A percentile compares a stretch with the other conserved stretches of the same genome.
phyloP scores from a whole-genome alignment of 2,329 filamentous ascomycete species.

The Hawksworthiomyces lignivorus region DNA sequence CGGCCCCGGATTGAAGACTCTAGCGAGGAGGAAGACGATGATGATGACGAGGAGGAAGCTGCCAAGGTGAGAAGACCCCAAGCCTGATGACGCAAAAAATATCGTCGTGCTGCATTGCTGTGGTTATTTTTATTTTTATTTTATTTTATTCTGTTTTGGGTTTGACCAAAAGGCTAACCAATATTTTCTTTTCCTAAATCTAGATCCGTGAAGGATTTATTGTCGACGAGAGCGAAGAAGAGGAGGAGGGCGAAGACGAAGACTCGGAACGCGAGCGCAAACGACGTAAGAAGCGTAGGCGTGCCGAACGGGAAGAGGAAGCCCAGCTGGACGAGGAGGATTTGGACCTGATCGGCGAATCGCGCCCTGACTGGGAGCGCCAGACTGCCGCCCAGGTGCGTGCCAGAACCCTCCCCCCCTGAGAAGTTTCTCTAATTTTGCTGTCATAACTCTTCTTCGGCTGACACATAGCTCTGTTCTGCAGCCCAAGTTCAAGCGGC shows the following conservation, averaged over 20 bases:
- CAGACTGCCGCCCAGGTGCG: conserved; percentile 63
- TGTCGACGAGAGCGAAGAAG: conserved; percentile 82
- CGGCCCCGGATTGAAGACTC: conserved; percentile 61
- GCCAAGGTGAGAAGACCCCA: conserved; percentile 49
- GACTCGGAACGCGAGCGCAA: conserved; percentile 45
- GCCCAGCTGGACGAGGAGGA: conserved; percentile 94
- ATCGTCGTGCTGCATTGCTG: too few species aligned
- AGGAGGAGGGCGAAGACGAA: conserved; percentile 60
- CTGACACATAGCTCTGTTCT: conserved; percentile 3
- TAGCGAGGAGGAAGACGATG: conserved; percentile 86
- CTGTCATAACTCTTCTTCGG: background rate
- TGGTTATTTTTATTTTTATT: too few species aligned
- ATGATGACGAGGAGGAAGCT: conserved; percentile 82
- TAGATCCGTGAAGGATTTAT: conserved; percentile 94
- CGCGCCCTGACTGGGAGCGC: conserved; percentile 61
- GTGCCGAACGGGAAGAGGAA: conserved; percentile 70
- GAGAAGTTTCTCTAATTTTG: conserved; percentile 12
- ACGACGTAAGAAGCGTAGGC: conserved; percentile 69
- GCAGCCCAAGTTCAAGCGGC: conserved; percentile 87
- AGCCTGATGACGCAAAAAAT: too few species aligned
- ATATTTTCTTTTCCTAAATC: background rate
- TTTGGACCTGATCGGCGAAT: conserved; percentile 85
- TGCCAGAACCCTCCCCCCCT: too few species aligned
- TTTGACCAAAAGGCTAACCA: too few species aligned
- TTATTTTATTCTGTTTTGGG: too few species aligned